A percentile compares a stretch with the other conserved stretches of the same genome.
Conservation (phyloP, 306 rosid genomes). For the Pyrus pyrifolia region DNA sequence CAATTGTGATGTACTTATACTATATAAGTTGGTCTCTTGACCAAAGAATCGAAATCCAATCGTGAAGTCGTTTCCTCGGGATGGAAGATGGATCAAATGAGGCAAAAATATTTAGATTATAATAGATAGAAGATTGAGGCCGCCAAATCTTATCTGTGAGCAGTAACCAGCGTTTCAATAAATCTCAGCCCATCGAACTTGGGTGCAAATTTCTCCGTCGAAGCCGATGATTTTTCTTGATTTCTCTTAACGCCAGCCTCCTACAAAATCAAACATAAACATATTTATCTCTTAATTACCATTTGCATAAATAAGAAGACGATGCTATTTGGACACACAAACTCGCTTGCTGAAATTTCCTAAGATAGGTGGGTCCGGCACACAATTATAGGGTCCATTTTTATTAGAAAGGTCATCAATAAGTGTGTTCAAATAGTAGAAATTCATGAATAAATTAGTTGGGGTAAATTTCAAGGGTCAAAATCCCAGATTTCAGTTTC, state of each 20-base stretch:
- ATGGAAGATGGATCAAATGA: neutral
- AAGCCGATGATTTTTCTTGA: slow-evolving; percentile 10
- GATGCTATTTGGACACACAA: no score
- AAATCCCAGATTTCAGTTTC: neutral
- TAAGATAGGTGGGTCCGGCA: neutral
- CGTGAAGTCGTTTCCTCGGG: neutral
- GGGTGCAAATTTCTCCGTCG: slow-evolving; percentile 34
- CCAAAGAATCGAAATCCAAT: neutral
- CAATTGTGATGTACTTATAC: no score
- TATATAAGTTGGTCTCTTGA: neutral
- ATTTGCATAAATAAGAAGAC: no score
- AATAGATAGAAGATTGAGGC: neutral
- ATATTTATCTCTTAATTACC: neutral
- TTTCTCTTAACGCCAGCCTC: slow-evolving; percentile 14
- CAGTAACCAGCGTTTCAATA: slow-evolving; percentile 49
- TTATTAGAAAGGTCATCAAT: accelerated
- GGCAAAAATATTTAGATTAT: neutral
- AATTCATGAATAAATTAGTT: neutral
- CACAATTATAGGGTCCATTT: no score
- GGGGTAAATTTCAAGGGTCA: neutral
- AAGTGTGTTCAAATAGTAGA: no score
- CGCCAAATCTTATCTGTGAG: slow-evolving; percentile 25
- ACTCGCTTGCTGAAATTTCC: no score
- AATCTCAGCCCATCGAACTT: slow-evolving; percentile 47
- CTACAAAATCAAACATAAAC: slow-evolving; percentile 10